Evolutionary conservation across 805 yeast species (phyloP), one percentile per base, ranked within the genome.

Genomic region (Myxozyma monticola): DNA sequence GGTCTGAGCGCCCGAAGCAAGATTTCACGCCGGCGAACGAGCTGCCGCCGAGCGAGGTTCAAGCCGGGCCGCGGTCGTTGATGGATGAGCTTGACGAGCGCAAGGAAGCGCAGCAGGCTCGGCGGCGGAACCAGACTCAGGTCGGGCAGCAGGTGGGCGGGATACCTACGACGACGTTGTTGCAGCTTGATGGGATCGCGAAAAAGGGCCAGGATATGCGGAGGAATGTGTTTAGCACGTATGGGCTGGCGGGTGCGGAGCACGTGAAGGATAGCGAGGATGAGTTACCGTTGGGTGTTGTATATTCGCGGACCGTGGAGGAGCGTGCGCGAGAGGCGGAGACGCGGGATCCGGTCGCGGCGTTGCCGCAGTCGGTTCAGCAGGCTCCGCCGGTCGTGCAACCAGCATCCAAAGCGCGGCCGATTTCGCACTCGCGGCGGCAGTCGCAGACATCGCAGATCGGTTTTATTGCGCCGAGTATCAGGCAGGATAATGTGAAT

Each of bases 41-140:
- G 18, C 31, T 29, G 20, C 25, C 24, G 8, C 38, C n/a, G 18
- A 36, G 25, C 33, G 28, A 24, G 4, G 31, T 36, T 35, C 35
- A 34, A 8, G 51, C 33, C 15, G 51, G 44, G 26, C 51, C 55
- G 24, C 34, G 42, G n/a, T 50, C 48, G 15, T 37, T 45, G 29
- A 29, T 50, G 9, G 39, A 45, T n/a, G 55, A 50, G 37, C 36
- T 50, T 10, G 42, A 29, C 14, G 55, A 35, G 33, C 47, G 55
- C 14, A 45, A 46, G 35, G 37, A 29, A 17, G 44, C 36, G 44
- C 51, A 45, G 22, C 29, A 37, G 33, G 15, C 48, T 8, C 42
- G 55, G 10, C 45, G 28, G 33, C 28, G 46, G 8, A 31, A 36
- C 20, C n/a, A n/a, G n/a, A n/a, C n/a, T n/a, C 30, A 7, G 12